Evolutionary conservation across 768 basidiomycete genomes (phyloP).

Genomic region (Termitomyces heimii): DNA sequence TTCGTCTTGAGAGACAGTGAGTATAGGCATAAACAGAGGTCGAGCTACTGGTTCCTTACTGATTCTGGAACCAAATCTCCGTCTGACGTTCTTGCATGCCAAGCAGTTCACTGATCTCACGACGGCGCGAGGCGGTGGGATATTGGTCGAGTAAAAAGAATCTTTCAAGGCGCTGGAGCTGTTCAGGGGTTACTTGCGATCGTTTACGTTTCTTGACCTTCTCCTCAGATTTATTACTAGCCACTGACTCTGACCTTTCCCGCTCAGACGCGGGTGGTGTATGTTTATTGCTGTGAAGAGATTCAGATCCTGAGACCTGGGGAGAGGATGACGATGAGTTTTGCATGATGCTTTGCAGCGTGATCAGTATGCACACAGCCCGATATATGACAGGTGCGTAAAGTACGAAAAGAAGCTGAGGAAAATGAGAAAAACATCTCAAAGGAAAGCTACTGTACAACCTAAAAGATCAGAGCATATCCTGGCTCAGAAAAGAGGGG

Average conservation of each 20-base stretch:
- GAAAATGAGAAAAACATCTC: no score
- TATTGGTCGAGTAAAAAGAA: slow-evolving; percentile 65
- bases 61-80: slow-evolving; percentile 88
- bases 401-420: no score
- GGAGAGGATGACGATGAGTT: slow-evolving; percentile 7
- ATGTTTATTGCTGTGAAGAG: slow-evolving; percentile 25
- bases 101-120: slow-evolving; percentile 67
- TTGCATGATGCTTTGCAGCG: not conserved
- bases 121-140: slow-evolving; percentile 64
- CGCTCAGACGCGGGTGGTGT: slow-evolving; percentile 30
- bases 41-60: slow-evolving; percentile 32
- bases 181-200: slow-evolving; percentile 73
- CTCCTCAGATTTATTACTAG: slow-evolving; percentile 31
- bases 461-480: no score
- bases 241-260: slow-evolving; percentile 22
- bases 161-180: slow-evolving; percentile 69
- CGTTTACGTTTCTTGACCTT: slow-evolving; percentile 71
- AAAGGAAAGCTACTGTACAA: no score
- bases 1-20: slow-evolving; percentile 33
- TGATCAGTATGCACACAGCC: no score
- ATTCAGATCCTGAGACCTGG: slow-evolving; percentile 9
- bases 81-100: slow-evolving; percentile 87
- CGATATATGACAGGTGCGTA: no score
- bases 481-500: no score
- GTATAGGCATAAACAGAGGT: not conserved